These are phyloP conservation scores for Avena eriantha DNA, from an alignment of 176 grass and related monocot genomes.

Conservation along the genomic window DNA sequence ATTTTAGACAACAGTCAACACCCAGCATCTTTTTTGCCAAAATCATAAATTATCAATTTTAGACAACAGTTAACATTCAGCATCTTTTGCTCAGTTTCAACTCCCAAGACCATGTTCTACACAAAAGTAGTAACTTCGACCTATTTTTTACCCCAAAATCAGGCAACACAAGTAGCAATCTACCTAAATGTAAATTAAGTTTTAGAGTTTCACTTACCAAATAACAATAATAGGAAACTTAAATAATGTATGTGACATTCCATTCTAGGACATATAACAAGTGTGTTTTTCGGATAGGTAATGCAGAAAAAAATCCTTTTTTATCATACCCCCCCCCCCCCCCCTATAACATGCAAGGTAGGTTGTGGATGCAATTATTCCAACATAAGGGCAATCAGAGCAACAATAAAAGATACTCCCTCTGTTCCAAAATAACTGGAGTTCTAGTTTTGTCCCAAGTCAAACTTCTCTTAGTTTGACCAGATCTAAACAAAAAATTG, in stretches of 20 bases:
- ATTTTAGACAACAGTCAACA: too few relatives aligned
- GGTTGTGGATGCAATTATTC: background rate
- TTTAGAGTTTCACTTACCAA: background rate
- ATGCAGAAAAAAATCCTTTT: background rate
- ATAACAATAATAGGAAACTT: background rate
- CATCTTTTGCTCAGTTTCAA: background rate
- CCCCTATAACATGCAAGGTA: background rate
- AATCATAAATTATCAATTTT: too few relatives aligned
- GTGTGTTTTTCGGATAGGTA: background rate
- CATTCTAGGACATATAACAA: conserved; percentile 5
- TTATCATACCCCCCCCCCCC: background rate
- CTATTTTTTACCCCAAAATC: background rate
- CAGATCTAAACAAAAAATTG: too few relatives aligned
- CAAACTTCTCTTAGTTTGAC: too few relatives aligned
- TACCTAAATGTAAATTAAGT: background rate
- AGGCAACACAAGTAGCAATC: background rate
- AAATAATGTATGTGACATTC: background rate
- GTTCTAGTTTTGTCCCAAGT: too few relatives aligned
- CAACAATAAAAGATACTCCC: too few relatives aligned
- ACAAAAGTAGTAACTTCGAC: conserved; percentile 5
- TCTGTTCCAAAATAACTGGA: too few relatives aligned
- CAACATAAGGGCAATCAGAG: background rate
- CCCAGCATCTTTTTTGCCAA: too few relatives aligned
- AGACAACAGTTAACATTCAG: too few relatives aligned
- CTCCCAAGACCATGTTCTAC: conserved; percentile 16